A percentile compares a stretch with the other conserved stretches of the same genome.
These are phyloP conservation scores for Canna indica DNA, from an alignment of 176 grass and related monocot species.

Conservation along the genomic window DNA sequence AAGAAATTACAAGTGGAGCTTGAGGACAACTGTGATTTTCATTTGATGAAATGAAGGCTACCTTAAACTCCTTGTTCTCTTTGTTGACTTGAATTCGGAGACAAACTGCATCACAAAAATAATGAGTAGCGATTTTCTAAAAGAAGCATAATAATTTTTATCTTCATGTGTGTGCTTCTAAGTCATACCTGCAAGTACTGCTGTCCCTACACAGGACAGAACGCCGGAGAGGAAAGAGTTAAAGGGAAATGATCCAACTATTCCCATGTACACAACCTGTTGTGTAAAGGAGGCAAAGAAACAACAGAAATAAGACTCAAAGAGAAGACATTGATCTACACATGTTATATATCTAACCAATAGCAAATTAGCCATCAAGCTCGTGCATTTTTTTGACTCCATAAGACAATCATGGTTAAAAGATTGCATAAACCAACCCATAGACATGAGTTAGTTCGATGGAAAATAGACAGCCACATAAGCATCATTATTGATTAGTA, in stretches of 20 bases:
- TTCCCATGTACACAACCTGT: slow-evolving; percentile 62
- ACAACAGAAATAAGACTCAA: neutral
- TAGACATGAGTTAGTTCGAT: too few relatives aligned
- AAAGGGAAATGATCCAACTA: slow-evolving; percentile 88
- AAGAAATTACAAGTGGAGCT: neutral
- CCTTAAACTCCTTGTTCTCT: slow-evolving; percentile 96
- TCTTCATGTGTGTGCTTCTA: too few relatives aligned
- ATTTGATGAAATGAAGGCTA: neutral
- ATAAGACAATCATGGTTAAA: too few relatives aligned
- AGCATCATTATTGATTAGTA: too few relatives aligned
- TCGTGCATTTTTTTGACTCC: too few relatives aligned
- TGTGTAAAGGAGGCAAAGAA: neutral
- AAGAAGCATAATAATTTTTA: neutral
- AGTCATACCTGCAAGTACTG: slow-evolving; percentile 60
- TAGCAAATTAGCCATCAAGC: too few relatives aligned
- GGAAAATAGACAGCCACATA: too few relatives aligned
- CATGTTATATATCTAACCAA: too few relatives aligned
- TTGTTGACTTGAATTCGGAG: slow-evolving; percentile 98
- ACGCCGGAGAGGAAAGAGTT: slow-evolving; percentile 77
- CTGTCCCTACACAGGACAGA: slow-evolving; percentile 68
- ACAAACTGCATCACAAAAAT: slow-evolving; percentile 45
- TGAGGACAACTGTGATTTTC: neutral
- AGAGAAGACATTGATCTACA: too few relatives aligned
- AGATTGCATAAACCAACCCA: too few relatives aligned
- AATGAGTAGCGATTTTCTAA: neutral